phyloP scores from a whole-genome alignment of 768 basidiomycete genomes.

The Lanmaoa rubissima region DNA sequence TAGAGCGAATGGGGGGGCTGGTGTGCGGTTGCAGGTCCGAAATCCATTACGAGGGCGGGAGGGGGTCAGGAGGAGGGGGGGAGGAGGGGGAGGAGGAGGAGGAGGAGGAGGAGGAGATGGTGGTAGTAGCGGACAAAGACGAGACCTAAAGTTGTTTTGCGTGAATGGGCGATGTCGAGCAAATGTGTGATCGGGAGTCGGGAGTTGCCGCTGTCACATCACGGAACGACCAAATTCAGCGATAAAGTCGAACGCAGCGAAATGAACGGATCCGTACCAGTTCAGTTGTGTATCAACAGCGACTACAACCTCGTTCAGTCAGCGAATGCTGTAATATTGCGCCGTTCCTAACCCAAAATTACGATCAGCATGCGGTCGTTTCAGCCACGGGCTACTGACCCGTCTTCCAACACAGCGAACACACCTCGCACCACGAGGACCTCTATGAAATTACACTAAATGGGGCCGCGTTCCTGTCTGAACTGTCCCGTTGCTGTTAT shows the following conservation, averaged over 20 bases:
- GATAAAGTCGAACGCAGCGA: constrained; percentile 27
- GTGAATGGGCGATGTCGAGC: constrained; percentile 37
- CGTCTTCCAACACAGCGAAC: constrained; percentile 7
- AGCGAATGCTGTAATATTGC: constrained; percentile 8
- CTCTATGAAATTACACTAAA: constrained; percentile 1
- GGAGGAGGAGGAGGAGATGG: constrained; percentile 27
- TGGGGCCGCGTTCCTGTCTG: background rate
- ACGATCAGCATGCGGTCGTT: constrained; percentile 18
- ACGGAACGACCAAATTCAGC: constrained; percentile 40
- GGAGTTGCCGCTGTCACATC: constrained; percentile 46
- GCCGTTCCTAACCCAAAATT: constrained; percentile 3
- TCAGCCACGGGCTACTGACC: constrained; percentile 22
- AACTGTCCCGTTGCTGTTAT: constrained; percentile 12
- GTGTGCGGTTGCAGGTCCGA: constrained; percentile 33
- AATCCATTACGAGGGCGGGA: constrained; percentile 51
- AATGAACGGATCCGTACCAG: constrained; percentile 32
- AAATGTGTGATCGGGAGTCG: constrained; percentile 56
- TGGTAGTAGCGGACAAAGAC: constrained; percentile 36
- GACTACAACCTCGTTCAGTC: background rate
- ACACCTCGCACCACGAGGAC: constrained; percentile 1
- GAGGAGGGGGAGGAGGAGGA: constrained; percentile 35
- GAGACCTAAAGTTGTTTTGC: constrained; percentile 29
- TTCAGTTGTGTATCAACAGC: constrained; percentile 11
- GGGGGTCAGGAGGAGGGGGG: constrained; percentile 30
- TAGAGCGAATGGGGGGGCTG: constrained; percentile 47